phyloP scores from a whole-genome alignment of 2,329 filamentous ascomycete genomes.

The Trichoderma breve region DNA sequence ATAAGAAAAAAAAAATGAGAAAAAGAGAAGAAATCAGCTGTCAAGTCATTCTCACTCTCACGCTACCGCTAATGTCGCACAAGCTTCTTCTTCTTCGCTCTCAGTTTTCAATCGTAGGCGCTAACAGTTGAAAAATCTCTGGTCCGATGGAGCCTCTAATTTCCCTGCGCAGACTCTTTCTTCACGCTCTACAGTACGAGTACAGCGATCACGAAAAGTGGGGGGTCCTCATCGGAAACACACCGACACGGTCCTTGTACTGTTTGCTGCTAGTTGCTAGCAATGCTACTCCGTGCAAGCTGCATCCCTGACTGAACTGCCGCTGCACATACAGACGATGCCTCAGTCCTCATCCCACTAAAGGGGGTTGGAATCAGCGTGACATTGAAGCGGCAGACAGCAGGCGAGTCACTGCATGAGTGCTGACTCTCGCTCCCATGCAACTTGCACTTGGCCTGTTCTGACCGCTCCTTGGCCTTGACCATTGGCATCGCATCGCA shows the following conservation, averaged over 20 bases:
- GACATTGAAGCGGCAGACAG: neutral
- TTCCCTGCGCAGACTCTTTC: neutral
- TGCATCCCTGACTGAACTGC: conserved; percentile 1
- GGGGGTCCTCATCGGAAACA: conserved; percentile 13
- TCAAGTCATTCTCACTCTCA: neutral
- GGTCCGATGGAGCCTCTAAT: conserved; percentile 9
- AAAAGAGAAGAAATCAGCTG: neutral
- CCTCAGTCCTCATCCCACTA: neutral
- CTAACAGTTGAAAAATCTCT: neutral
- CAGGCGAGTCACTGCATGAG: neutral
- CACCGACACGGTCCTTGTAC: neutral
- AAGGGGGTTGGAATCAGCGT: neutral
- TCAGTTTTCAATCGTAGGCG: neutral
- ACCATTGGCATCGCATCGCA: neutral
- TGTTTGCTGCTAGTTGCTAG: neutral
- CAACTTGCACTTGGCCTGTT: neutral
- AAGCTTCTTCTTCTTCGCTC: neutral
- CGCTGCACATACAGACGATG: neutral
- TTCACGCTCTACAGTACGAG: neutral
- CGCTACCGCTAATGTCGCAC: neutral
- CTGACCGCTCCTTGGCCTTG: conserved; percentile 5
- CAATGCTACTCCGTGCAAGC: neutral
- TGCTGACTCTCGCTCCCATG: neutral
- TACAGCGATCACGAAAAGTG: neutral
- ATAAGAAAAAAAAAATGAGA: neutral